Percentiles rank a stretch among this genome's conserved stretches.
Conservation (phyloP, 305 asterid species). For the Fraxinus greggii region DNA sequence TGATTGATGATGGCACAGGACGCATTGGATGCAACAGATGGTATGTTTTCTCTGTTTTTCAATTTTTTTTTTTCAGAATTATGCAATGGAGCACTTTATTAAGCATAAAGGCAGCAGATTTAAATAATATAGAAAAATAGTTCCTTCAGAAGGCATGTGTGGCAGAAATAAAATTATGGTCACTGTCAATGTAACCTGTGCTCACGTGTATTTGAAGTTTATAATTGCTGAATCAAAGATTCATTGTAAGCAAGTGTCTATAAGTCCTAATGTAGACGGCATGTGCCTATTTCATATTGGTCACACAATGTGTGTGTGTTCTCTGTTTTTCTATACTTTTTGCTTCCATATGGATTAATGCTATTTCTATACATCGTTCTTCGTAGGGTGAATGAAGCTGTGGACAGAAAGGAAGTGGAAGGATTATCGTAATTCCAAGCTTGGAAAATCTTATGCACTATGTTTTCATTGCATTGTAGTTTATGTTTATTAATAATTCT, state of each 20-base stretch:
- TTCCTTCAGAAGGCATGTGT: neutral
- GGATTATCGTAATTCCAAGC: slow-evolving; percentile 41
- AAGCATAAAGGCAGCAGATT: neutral
- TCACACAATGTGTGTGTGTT: neutral
- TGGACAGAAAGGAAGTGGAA: slow-evolving; percentile 68
- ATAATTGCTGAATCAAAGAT: neutral
- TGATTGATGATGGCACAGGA: slow-evolving; percentile 86
- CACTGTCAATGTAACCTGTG: neutral
- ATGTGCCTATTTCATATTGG: neutral
- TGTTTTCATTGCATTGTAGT: slow-evolving; percentile 6
- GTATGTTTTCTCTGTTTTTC: slow-evolving; percentile 31
- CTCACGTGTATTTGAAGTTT: neutral
- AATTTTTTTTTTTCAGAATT: neutral
- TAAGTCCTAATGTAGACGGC: neutral
- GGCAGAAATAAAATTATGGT: neutral
- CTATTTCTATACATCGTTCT: neutral
- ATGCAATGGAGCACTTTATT: neutral
- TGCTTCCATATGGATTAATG: neutral
- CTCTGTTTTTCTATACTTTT: neutral
- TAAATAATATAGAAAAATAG: neutral
- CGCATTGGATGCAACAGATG: slow-evolving; percentile 75
- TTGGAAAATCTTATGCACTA: neutral
- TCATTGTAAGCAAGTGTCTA: neutral
- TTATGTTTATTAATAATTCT: slow-evolving; percentile 1
- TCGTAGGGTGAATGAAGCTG: slow-evolving; percentile 74